Evolutionary conservation across 2,329 filamentous ascomycete genomes (phyloP), one percentile per base, ranked within the genome.

Genomic region (Knoxdaviesia capensis): DNA sequence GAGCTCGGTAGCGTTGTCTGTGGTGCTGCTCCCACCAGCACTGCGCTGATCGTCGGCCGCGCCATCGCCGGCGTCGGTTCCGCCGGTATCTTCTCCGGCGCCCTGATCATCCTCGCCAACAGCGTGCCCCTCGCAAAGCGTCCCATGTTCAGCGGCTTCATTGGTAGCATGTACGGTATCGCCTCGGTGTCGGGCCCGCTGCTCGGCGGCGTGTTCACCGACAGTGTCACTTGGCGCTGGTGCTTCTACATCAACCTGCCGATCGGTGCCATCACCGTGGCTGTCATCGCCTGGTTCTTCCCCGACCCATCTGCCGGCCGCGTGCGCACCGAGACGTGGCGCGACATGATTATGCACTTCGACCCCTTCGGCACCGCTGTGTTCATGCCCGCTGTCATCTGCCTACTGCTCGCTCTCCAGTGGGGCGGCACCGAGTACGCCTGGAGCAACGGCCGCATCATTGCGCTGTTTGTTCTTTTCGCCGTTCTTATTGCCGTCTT

Each of bases 381-480:
- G 5, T 56, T 59, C 31, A 43, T 55, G 48, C 54, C 54, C 0
- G 51, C 60, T 9, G 55, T 67, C 6, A 52, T 68, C 20, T 69
- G 62, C 46, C 54, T 68, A 11, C 49, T 70, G 0, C 54, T 71
- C 1, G 65, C 65, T n/a, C 53, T 71, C 5, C 64, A 69, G 44
- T 70, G 64, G 64, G 62, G 62, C 30, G 62, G 61, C 6, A 52
- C 52, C 32, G 56, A 54, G 41, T 60, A 61, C 36, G 44, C 47
- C 5, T 56, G 50, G 54, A 35, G 33, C 2, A 49, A 46, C 5
- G 50, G 48, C 1, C 40, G 46, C n/a, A 56, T 64, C 34, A 54
- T 65, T 32, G 57, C 50, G 0, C 53, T 63, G 5, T 47, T 64
- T n/a, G 53, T 60, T 28, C 36, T 57, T 8, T 57, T 54, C 38